phyloP scores from a whole-genome alignment of 2,329 filamentous ascomycete species.

The Cryphonectria naterciae region DNA sequence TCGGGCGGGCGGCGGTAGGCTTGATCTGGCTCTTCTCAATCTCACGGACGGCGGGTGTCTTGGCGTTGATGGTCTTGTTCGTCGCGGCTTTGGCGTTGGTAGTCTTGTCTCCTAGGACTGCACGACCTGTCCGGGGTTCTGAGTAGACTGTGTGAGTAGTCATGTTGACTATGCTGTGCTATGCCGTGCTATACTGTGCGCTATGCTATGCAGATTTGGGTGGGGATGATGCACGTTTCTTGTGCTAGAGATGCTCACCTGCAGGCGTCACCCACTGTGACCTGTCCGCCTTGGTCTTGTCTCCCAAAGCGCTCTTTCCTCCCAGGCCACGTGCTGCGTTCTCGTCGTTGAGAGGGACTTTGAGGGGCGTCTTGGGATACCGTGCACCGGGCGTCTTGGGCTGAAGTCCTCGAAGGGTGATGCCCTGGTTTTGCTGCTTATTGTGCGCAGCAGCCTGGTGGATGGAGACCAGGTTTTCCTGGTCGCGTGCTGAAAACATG shows the following conservation, averaged over 20 bases:
- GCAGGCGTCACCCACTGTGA: slow-evolving; percentile 67
- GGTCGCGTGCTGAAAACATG: slow-evolving; percentile 82
- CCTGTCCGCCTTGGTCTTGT: slow-evolving; percentile 26
- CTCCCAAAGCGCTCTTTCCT: slow-evolving; percentile 59
- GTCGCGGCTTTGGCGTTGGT: slow-evolving; percentile 56
- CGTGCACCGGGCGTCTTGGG: slow-evolving; percentile 80
- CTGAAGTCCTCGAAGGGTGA: slow-evolving; percentile 45
- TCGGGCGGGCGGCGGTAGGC: slow-evolving; percentile 62
- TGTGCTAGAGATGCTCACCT: slow-evolving; percentile 56
- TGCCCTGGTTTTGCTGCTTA: slow-evolving; percentile 58
- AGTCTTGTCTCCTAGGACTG: slow-evolving; percentile 89
- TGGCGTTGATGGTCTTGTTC: slow-evolving; percentile 39
- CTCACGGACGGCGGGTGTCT: slow-evolving; percentile 52
- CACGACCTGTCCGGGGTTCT: slow-evolving; percentile 69
- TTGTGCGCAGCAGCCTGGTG: slow-evolving; percentile 71
- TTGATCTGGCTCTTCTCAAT: slow-evolving; percentile 66
- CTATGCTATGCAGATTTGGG: slow-evolving; percentile 2
- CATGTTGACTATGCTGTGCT: slow-evolving; percentile 5
- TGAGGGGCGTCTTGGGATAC: slow-evolving; percentile 82
- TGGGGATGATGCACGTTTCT: background rate
- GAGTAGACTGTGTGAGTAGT: slow-evolving; percentile 13
- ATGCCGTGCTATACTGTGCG: background rate
- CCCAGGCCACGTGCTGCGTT: slow-evolving; percentile 64
- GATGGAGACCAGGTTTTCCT: slow-evolving; percentile 83
- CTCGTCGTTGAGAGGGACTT: slow-evolving; percentile 79